Evolutionary conservation across 108 stramenopile genomes (phyloP).

Genomic region (Cyclostephanos invisitatus): DNA sequence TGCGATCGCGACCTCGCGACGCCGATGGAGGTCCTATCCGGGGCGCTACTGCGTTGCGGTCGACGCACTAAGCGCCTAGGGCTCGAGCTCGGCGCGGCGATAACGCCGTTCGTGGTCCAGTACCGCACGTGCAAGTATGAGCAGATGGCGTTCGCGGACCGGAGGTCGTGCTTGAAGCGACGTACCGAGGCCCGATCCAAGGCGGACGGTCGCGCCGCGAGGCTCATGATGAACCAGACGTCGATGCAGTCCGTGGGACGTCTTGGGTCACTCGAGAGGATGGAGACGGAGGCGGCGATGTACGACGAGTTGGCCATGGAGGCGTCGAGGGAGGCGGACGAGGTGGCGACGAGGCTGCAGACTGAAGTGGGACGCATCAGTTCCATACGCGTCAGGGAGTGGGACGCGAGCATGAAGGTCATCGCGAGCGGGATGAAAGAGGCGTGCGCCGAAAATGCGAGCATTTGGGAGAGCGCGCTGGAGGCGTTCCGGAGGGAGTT

Average conservation of each 20-base stretch:
- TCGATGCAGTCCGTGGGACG: slow-evolving; percentile 47
- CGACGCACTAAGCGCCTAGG: slow-evolving; percentile 76
- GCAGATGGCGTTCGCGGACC: slow-evolving; percentile 81
- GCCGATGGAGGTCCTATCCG: slow-evolving; percentile 61
- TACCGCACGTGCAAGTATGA: slow-evolving; percentile 79
- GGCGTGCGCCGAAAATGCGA: slow-evolving; percentile 65
- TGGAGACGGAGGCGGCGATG: slow-evolving; percentile 65
- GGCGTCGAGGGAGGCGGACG: slow-evolving; percentile 70
- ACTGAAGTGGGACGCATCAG: slow-evolving; percentile 78
- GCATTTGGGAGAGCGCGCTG: slow-evolving; percentile 75
- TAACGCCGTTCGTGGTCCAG: slow-evolving; percentile 69
- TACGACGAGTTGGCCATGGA: slow-evolving; percentile 62
- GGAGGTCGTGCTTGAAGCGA: slow-evolving; percentile 58
- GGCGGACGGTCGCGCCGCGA: slow-evolving; percentile 69
- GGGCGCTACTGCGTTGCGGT: slow-evolving; percentile 64
- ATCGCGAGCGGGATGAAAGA: slow-evolving; percentile 74
- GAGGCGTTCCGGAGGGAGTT: slow-evolving; percentile 40
- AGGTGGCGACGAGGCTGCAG: slow-evolving; percentile 65
- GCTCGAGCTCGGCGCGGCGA: slow-evolving; percentile 71
- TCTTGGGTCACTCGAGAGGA: slow-evolving; percentile 54
- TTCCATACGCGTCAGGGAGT: slow-evolving; percentile 60
- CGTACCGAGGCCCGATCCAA: slow-evolving; percentile 58
- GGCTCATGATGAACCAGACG: slow-evolving; percentile 69
- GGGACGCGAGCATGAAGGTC: slow-evolving; percentile 73
- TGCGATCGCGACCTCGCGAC: slow-evolving; percentile 48